A percentile compares a stretch with the other conserved stretches of the same genome.
These are phyloP conservation scores for Cryptococcus hybrid DNA, from an alignment of 1,284 basidiomycete species.

Conservation along the genomic window DNA sequence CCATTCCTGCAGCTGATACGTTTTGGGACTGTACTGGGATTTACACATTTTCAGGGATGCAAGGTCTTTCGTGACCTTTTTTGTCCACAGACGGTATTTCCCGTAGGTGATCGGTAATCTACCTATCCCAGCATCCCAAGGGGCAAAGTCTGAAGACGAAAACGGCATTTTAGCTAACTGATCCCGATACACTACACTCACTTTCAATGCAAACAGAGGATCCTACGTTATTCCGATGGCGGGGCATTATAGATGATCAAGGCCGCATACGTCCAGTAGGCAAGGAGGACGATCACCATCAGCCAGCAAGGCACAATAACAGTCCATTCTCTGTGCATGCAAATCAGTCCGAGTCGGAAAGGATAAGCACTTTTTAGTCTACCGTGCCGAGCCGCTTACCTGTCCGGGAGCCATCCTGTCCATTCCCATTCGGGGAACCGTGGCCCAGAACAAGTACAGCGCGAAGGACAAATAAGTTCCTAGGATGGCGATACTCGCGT, in stretches of 20 bases:
- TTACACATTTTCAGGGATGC: too few relatives aligned
- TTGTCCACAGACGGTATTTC: too few relatives aligned
- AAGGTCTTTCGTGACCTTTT: too few relatives aligned
- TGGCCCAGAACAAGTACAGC: constrained; percentile 67
- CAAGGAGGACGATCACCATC: constrained; percentile 66
- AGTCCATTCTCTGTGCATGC: constrained; percentile 69
- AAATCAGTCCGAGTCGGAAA: neutral
- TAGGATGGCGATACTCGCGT: constrained; percentile 81
- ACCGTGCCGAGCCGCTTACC: constrained; percentile 54
- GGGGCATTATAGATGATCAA: constrained; percentile 71
- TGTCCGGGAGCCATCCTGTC: constrained; percentile 75
- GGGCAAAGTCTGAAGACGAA: too few relatives aligned
- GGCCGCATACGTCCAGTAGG: constrained; percentile 74
- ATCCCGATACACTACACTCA: too few relatives aligned
- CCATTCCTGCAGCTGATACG: too few relatives aligned
- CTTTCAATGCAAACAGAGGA: too few relatives aligned
- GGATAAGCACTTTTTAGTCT: too few relatives aligned
- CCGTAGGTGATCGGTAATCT: too few relatives aligned
- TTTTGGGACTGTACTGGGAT: too few relatives aligned
- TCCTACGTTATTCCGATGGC: constrained; percentile 36
- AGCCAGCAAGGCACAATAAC: constrained; percentile 78
- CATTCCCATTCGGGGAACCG: constrained; percentile 63
- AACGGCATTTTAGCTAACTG: too few relatives aligned
- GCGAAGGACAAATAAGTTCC: constrained; percentile 69
- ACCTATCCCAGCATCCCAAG: too few relatives aligned